Percentiles rank a stretch among this genome's conserved stretches.
phyloP scores from a whole-genome alignment of 1,284 basidiomycete species.

The Erythrobasidium hasegawianum region DNA sequence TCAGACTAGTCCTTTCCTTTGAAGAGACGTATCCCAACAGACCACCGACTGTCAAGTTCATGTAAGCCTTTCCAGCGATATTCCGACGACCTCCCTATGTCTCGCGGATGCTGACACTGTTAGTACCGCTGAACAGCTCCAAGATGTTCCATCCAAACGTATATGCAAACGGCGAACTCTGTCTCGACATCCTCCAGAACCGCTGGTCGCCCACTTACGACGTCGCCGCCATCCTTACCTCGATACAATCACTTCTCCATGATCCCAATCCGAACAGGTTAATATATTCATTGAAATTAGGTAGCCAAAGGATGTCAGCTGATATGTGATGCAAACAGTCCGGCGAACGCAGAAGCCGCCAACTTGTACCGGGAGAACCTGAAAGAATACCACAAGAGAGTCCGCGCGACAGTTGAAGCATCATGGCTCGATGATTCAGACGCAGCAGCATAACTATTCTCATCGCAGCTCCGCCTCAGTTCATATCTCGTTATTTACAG shows the following conservation, averaged over 20 bases:
- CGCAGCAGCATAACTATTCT: background rate
- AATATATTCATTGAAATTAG: no score
- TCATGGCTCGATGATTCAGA: constrained; percentile 68
- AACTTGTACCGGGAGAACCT: constrained; percentile 95
- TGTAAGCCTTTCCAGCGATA: no score
- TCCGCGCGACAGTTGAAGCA: constrained; percentile 67
- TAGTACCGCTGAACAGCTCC: background rate
- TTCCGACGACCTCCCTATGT: background rate
- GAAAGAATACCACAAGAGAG: constrained; percentile 60
- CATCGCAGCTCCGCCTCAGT: no score
- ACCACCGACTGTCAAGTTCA: constrained; percentile 92
- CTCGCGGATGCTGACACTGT: background rate
- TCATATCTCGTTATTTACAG: no score
- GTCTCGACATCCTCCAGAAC: constrained; percentile 96
- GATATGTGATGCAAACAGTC: constrained; percentile 59
- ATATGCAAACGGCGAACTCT: constrained; percentile 95
- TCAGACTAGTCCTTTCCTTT: constrained; percentile 90
- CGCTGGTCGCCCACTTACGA: constrained; percentile 98
- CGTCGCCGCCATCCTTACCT: constrained; percentile 94
- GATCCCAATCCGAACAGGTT: constrained; percentile 90
- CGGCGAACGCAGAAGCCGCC: constrained; percentile 95
- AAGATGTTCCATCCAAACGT: constrained; percentile 98
- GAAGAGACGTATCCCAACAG: constrained; percentile 99
- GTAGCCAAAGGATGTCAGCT: no score
- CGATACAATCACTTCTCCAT: constrained; percentile 89